Conservation (phyloP, 1,284 basidiomycete genomes). For the Wallemia hederae region DNA sequence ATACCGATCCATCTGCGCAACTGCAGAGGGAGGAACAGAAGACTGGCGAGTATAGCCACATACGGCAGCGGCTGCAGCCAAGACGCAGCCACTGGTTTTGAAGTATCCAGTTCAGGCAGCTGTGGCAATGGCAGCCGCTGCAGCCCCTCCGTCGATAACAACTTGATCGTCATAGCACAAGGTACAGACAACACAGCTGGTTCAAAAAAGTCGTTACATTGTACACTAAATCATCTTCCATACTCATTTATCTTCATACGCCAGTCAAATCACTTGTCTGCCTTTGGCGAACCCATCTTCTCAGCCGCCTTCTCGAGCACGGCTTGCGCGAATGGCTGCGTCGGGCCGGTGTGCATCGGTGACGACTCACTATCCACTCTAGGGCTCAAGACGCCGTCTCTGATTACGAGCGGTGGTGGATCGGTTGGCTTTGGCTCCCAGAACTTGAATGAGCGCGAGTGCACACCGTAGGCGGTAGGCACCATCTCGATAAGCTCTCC, state of each 20-base stretch:
- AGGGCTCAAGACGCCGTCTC: neutral
- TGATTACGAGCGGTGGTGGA: neutral
- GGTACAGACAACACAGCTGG: too few relatives aligned
- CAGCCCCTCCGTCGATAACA: too few relatives aligned
- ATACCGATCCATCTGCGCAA: neutral
- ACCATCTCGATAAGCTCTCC: constrained; percentile 13
- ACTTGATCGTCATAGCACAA: too few relatives aligned
- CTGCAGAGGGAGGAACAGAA: neutral
- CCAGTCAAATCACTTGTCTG: neutral
- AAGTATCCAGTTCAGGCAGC: neutral
- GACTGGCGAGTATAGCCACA: neutral
- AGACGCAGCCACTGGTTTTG: neutral
- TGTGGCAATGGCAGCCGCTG: neutral
- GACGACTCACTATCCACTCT: neutral
- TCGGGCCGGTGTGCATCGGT: neutral
- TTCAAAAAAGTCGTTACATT: too few relatives aligned
- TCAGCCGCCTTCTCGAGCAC: neutral
- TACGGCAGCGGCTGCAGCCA: neutral
- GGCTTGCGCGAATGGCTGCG: neutral
- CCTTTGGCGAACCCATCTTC: neutral
- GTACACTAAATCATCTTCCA: neutral
- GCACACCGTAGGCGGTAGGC: constrained; percentile 14
- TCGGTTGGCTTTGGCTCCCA: constrained; percentile 1
- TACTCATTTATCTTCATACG: neutral
- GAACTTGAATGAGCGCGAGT: constrained; percentile 6